These are phyloP conservation scores for Fraxinus greggii DNA, from an alignment of 305 asterid genomes.

Conservation along the genomic window DNA sequence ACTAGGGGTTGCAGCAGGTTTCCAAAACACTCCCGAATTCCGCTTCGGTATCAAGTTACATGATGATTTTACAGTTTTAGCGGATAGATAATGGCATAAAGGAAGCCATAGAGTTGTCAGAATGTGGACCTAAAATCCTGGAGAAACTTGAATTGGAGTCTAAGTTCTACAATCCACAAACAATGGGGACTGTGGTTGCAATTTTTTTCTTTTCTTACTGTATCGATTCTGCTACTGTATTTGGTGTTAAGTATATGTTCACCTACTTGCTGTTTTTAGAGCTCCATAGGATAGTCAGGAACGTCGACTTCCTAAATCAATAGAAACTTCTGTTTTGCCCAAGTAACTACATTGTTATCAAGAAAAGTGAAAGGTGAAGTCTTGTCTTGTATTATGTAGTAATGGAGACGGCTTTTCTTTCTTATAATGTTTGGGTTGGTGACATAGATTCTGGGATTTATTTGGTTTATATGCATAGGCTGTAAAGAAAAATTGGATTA, in stretches of 20 bases:
- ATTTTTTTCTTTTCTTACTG: neutral
- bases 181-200: neutral
- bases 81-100: neutral
- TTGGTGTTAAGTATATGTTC: neutral
- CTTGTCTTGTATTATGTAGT: constrained; percentile 4
- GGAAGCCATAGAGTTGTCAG: neutral
- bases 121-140: neutral
- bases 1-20: neutral
- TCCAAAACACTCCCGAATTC: neutral
- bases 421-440: neutral
- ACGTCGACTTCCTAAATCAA: neutral
- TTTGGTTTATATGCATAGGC: neutral
- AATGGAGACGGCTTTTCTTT: constrained; percentile 1
- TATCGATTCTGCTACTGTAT: neutral
- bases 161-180: neutral
- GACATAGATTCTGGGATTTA: constrained; percentile 6
- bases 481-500: constrained; percentile 1
- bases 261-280: neutral
- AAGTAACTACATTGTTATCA: neutral
- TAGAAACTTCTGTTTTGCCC: neutral
- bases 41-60: neutral
- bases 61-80: neutral
- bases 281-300: neutral
- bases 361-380: neutral
- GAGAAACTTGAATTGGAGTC: neutral